Conservation (phyloP, 148 eudicot species). For the Rhododendron ovatum region DNA sequence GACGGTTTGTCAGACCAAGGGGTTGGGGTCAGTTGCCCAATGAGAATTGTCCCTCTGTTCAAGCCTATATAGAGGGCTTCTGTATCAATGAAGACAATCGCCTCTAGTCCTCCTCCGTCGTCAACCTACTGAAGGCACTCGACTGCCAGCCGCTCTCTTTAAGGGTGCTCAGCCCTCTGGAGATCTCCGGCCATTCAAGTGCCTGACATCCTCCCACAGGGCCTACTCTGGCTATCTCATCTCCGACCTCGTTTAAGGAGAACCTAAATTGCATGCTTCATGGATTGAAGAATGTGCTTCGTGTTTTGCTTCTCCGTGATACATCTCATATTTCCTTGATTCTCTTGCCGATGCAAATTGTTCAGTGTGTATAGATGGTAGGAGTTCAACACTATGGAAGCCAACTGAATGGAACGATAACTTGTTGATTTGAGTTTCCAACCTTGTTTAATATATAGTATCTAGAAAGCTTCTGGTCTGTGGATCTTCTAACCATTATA, state of each 20-base stretch:
- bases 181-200: background rate
- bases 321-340: background rate
- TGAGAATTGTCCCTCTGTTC: background rate
- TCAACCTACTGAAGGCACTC: background rate
- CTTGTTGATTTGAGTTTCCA: background rate
- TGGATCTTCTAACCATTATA: background rate
- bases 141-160: background rate
- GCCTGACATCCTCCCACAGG: background rate
- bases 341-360: background rate
- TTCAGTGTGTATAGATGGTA: background rate
- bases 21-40: background rate
- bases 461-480: slow-evolving; percentile 4
- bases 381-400: background rate
- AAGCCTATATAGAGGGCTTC: background rate
- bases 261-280: background rate
- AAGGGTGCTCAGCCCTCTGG: background rate
- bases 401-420: background rate
- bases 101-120: background rate
- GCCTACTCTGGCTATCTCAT: background rate
- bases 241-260: background rate
- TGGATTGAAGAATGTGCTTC: background rate
- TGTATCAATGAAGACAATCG: background rate
- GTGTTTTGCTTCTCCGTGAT: background rate
- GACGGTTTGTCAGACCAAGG: background rate
- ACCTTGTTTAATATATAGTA: background rate